Conservation (phyloP, 208 protist genomes). For the Trypanosoma cruzi region DNA sequence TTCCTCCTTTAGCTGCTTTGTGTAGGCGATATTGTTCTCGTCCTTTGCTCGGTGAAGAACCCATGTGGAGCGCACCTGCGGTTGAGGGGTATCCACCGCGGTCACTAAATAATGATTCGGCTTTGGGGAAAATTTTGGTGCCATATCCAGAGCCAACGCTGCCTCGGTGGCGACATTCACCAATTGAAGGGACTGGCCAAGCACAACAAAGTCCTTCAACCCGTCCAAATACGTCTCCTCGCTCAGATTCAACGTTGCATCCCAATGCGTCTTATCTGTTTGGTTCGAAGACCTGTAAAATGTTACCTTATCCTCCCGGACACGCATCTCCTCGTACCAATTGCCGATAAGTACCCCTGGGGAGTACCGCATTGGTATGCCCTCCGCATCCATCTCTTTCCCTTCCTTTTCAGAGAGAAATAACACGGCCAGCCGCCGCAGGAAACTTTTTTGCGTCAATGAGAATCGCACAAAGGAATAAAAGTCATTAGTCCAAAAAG, state of each 20-base stretch:
- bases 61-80: slow-evolving; percentile 77
- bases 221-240: slow-evolving; percentile 36
- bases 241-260: slow-evolving; percentile 24
- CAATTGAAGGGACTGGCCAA: slow-evolving; percentile 59
- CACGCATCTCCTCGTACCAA: slow-evolving; percentile 85
- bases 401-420: not conserved
- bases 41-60: slow-evolving; percentile 63
- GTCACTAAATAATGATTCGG: slow-evolving; percentile 36
- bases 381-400: slow-evolving; percentile 34
- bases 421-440: not conserved
- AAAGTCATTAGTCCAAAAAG: slow-evolving; percentile 16
- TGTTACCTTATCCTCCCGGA: slow-evolving; percentile 66
- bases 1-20: slow-evolving; percentile 37
- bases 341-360: slow-evolving; percentile 87
- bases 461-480: slow-evolving; percentile 20
- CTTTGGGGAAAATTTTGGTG: slow-evolving; percentile 9
- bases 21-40: slow-evolving; percentile 75
- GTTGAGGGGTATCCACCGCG: slow-evolving; percentile 10
- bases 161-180: slow-evolving; percentile 46
- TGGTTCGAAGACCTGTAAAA: slow-evolving; percentile 50
- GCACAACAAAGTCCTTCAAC: slow-evolving; percentile 35
- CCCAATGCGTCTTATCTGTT: not conserved
- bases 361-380: slow-evolving; percentile 62
- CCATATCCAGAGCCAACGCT: slow-evolving; percentile 61
- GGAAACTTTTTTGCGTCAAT: not conserved